Evolutionary conservation across 768 basidiomycete species (phyloP).

Genomic region (Rhodosporidiobolus odoratus): DNA sequence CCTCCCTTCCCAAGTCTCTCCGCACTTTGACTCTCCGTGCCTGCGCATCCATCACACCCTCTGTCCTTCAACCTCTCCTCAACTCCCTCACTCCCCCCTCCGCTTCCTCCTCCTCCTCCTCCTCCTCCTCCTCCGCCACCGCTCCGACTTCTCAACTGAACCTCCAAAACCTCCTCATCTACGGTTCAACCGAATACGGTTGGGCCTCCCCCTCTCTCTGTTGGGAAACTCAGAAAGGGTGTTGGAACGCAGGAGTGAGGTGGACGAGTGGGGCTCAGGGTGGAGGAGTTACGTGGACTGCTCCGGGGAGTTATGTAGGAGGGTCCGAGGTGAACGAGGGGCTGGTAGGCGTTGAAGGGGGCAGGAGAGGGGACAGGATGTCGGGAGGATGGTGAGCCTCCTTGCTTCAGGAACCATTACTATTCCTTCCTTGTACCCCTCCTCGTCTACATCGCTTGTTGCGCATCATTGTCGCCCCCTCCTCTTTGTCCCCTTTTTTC

Average conservation of each 20-base stretch:
- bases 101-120: background rate
- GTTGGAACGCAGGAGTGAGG: conserved; percentile 6
- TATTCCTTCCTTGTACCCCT: too few relatives aligned
- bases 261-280: background rate
- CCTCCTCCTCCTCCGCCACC: background rate
- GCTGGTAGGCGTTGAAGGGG: too few relatives aligned
- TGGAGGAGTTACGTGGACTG: too few relatives aligned
- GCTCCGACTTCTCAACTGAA: background rate
- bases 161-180: background rate
- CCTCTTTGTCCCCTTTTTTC: too few relatives aligned
- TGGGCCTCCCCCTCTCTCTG: conserved; percentile 1
- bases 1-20: background rate
- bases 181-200: conserved; percentile 17
- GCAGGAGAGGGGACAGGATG: too few relatives aligned
- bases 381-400: too few relatives aligned
- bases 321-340: too few relatives aligned
- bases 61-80: background rate
- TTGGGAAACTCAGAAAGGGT: conserved; percentile 2
- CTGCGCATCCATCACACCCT: background rate
- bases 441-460: too few relatives aligned
- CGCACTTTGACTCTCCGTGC: conserved; percentile 4
- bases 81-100: background rate
- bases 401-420: too few relatives aligned
- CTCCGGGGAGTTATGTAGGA: too few relatives aligned
- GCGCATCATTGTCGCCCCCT: too few relatives aligned